Base-by-base conservation (phyloP, 768 basidiomycete genomes). In the Trametes coccinea region DNA sequence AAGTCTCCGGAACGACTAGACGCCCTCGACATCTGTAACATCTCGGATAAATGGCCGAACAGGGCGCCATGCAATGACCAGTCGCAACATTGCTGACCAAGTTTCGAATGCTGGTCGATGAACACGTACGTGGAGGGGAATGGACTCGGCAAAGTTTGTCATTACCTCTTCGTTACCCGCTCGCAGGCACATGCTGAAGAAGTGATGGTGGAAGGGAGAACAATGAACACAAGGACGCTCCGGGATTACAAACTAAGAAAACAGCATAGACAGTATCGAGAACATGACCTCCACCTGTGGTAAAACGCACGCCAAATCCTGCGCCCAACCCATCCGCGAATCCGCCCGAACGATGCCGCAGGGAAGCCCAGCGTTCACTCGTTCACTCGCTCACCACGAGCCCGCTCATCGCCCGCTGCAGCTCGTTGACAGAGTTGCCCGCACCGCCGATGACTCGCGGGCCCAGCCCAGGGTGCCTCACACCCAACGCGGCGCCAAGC, bases 401-500 rank as follows among this genome's bases (percentile, higher is more conserved):
- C 51, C 86, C 83, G 68, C 85, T 87, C 86, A 92, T 88, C 27
- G 85, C 86, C 77, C 86, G 83, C 74, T 90, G 87, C 41, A 90
- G 81, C 61, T 88, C 87, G 60, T 82, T 79, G 74, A 90, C 61
- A n/a, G 66, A 65, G 62, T 83, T 44, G 78, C 79, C 62, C 79
- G 84, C 69, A 83, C 87, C 51, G 81, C 62, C 73, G 63, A 88
- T 72, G 53, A 84, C 71, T 64, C 90, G 82, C 40, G 87, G 85
- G 22, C 82, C 83, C 60, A 92, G 77, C 41, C 82, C 81, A 33
- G 92, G 92, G 74, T 92, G 91, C 75, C 92, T 82, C 62, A 93
- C 82, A 47, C 92, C 93, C 59, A 94, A 78, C 34, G 92, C 92
- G 56, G 88, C 88, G 44, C 91, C 93, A 27, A 94, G 80, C 92